Percentiles rank a stretch among this genome's conserved stretches.
phyloP scores from a whole-genome alignment of 73 alveolate genomes.

The Paramecium pentaurelia region DNA sequence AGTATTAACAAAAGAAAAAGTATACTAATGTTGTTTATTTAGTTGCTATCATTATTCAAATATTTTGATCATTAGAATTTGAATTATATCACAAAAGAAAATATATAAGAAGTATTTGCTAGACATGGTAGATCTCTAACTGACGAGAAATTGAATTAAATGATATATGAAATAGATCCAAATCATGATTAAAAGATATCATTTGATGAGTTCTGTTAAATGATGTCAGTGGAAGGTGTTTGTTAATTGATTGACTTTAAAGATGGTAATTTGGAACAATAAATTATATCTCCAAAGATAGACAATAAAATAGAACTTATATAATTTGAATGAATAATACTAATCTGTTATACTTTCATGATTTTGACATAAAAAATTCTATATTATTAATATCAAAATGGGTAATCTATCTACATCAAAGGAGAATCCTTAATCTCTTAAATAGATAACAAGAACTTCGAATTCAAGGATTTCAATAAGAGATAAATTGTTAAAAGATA shows the following conservation, averaged over 20 bases:
- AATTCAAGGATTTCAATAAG: not conserved
- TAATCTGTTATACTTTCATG: not conserved
- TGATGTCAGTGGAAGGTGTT: constrained; percentile 54
- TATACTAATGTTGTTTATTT: constrained; percentile 29
- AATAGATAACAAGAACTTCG: not conserved
- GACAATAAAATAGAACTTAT: not conserved
- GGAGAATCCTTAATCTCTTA: not conserved
- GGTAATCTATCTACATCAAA: not conserved
- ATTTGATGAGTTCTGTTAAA: constrained; percentile 56
- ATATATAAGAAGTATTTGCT: constrained; percentile 38
- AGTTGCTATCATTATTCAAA: constrained; percentile 54
- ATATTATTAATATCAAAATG: not conserved
- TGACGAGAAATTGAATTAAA: constrained; percentile 23
- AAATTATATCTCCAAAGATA: not conserved
- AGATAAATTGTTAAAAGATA: not conserved
- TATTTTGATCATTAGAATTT: constrained; percentile 42
- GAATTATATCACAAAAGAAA: constrained; percentile 38
- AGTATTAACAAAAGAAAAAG: constrained; percentile 12
- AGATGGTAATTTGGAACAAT: not conserved
- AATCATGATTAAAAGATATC: constrained; percentile 58
- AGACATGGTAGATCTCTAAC: constrained; percentile 46
- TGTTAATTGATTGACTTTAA: not conserved
- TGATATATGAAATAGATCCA: constrained; percentile 49
- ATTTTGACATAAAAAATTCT: not conserved
- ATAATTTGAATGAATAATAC: not conserved